phyloP scores from a whole-genome alignment of 2,329 filamentous ascomycete genomes.

The Emmonsiellopsis sp. region DNA sequence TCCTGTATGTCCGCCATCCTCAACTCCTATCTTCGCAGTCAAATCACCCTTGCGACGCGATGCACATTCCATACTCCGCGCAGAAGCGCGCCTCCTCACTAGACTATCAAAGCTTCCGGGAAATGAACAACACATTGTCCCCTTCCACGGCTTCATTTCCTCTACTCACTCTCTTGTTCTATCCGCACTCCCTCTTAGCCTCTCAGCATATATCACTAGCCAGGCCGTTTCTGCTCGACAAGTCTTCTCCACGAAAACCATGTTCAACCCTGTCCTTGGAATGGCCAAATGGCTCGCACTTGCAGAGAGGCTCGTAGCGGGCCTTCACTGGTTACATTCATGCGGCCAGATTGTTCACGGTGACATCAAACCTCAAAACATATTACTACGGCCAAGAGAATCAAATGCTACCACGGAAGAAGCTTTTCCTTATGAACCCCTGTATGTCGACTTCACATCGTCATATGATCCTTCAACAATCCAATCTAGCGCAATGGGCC shows the following conservation, averaged over 20 bases:
- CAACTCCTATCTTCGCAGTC: slow-evolving; percentile 29
- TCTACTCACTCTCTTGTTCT: slow-evolving; percentile 33
- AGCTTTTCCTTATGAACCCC: slow-evolving; percentile 29
- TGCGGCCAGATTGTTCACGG: slow-evolving; percentile 34
- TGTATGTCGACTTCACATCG: slow-evolving; percentile 38
- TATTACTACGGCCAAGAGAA: slow-evolving; percentile 25
- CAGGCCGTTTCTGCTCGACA: slow-evolving; percentile 20
- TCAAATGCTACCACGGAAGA: slow-evolving; percentile 4
- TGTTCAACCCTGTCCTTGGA: slow-evolving; percentile 37
- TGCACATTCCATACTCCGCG: slow-evolving; percentile 29
- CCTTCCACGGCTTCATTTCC: slow-evolving; percentile 36
- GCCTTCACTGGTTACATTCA: slow-evolving; percentile 36
- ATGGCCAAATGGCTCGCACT: slow-evolving; percentile 30
- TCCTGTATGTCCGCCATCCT: slow-evolving; percentile 9
- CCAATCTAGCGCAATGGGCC: slow-evolving; percentile 7
- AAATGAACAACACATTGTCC: slow-evolving; percentile 30
- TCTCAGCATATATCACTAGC: slow-evolving; percentile 33
- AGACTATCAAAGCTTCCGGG: slow-evolving; percentile 25
- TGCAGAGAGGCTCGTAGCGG: slow-evolving; percentile 29
- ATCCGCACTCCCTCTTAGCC: slow-evolving; percentile 32
- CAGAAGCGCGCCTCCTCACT: slow-evolving; percentile 34
- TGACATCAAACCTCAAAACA: slow-evolving; percentile 40
- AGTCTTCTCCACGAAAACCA: slow-evolving; percentile 30
- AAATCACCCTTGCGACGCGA: slow-evolving; percentile 35
- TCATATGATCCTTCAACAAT: slow-evolving; percentile 18